These are phyloP conservation scores for Russula brevipes DNA, from an alignment of 768 basidiomycete genomes.

Conservation along the genomic window DNA sequence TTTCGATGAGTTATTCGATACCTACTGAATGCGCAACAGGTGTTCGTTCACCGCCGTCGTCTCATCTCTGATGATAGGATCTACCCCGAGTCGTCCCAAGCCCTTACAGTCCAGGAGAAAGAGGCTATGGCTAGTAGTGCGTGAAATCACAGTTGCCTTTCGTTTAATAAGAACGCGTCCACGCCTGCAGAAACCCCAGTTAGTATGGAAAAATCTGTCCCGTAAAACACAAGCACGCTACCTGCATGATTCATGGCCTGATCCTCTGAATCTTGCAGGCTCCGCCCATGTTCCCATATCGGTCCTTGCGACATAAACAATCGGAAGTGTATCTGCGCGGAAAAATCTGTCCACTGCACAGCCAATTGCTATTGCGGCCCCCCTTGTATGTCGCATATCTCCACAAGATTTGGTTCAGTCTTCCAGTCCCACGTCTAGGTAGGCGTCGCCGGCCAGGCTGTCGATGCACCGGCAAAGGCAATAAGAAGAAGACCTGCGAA, in stretches of 20 bases:
- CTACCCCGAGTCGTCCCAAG: slow-evolving; percentile 1
- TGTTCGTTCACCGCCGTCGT: slow-evolving; percentile 15
- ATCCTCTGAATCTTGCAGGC: slow-evolving; percentile 28
- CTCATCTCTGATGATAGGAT: slow-evolving; percentile 11
- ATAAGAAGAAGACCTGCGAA: slow-evolving; percentile 31
- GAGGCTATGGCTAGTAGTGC: not conserved
- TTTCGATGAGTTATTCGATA: not conserved
- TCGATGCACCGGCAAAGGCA: slow-evolving; percentile 30
- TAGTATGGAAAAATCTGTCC: not conserved
- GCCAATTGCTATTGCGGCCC: slow-evolving; percentile 48
- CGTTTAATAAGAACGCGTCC: not conserved
- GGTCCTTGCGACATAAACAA: slow-evolving; percentile 46
- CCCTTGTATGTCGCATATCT: slow-evolving; percentile 39
- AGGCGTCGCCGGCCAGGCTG: slow-evolving; percentile 54
- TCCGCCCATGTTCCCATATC: slow-evolving; percentile 47
- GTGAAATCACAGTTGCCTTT: not conserved
- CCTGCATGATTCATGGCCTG: too few relatives aligned
- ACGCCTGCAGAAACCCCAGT: not conserved
- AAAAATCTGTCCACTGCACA: slow-evolving; percentile 49
- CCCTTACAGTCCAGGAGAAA: not conserved
- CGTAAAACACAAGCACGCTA: not conserved
- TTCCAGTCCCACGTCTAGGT: slow-evolving; percentile 37
- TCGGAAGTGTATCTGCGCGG: slow-evolving; percentile 45
- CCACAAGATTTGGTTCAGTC: not conserved
- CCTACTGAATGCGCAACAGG: not conserved